Evolutionary conservation across 1,284 basidiomycete species (phyloP), one percentile per base, ranked within the genome.

Genomic region (Cerrena zonata): DNA sequence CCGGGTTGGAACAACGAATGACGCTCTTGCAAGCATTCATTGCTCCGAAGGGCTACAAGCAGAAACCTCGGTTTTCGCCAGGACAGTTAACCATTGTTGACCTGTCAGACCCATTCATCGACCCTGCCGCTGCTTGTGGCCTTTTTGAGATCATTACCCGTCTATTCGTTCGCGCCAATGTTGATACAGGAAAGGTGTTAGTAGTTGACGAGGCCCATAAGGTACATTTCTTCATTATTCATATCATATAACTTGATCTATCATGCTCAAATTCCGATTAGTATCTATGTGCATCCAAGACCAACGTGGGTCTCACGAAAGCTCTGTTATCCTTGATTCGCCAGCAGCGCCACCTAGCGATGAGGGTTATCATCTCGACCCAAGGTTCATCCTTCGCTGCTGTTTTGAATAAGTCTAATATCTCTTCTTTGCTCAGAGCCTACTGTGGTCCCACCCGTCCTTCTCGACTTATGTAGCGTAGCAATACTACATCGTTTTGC

Each of bases 121-220:
- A 88, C 57, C 66, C 80, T 1, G 70, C 69, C 0, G 78, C 81
- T 0, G 86, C 86, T 0, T 86, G 84, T 52, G 78, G 79, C 0
- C 61, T 88, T 1, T 89, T 88, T 52, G 84, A 89, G 53, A 85
- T 88, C 12, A 64, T 86, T 0, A 72, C 77, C 0, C 72, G 86
- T 23, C 58, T 85, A 1, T 89, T 87, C 57, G 74, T 85, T n/a
- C 72, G 84, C 18, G 73, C 80, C 0, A 69, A 80, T 11, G 72
- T 85, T 0, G 70, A 65, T 2, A 80, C 80, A 0, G 86, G 86
- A 2, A 88, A 88, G 55, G 78, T 87, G 0, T 70, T 88, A 1
- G 73, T 89, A 0, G 79, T 89, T 0, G 86, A 88, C 46, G 86
- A 88, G 54, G 85, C 85, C 0, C 85, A 88, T 57, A 88, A 88